Conservation (phyloP, 2,329 filamentous ascomycete genomes). For the Aspergillus sp. region DNA sequence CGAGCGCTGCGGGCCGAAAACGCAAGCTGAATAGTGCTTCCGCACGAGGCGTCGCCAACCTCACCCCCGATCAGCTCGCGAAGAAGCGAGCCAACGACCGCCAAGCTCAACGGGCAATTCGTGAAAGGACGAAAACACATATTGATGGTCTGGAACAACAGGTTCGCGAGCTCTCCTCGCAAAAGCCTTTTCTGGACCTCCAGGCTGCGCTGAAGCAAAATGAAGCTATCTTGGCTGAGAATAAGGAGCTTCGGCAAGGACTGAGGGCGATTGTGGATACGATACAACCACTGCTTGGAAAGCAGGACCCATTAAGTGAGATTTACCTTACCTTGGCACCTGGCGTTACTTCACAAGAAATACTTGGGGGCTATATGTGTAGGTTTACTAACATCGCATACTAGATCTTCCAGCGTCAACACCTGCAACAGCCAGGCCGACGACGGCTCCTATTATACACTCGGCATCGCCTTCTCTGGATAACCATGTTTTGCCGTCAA, state of each 20-base stretch:
- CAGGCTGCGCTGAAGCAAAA: conserved; percentile 74
- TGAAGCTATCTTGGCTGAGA: conserved; percentile 75
- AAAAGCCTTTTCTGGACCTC: conserved; percentile 81
- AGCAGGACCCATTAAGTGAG: conserved; percentile 47
- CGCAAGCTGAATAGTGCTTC: conserved; percentile 44
- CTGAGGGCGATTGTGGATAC: conserved; percentile 64
- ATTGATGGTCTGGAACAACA: conserved; percentile 72
- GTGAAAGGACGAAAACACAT: conserved; percentile 76
- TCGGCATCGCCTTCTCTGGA: conserved; percentile 30
- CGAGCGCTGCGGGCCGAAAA: conserved; percentile 35
- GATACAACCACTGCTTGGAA: conserved; percentile 44
- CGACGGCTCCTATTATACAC: conserved; percentile 17
- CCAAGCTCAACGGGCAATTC: conserved; percentile 81
- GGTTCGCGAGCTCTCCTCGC: conserved; percentile 73
- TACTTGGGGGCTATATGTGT: neutral
- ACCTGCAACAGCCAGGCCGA: conserved; percentile 16
- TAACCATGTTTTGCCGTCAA: conserved; percentile 23
- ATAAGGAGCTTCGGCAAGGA: conserved; percentile 71
- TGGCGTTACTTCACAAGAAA: neutral
- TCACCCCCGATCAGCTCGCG: conserved; percentile 83
- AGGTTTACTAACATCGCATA: neutral
- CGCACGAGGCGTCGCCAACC: conserved; percentile 76
- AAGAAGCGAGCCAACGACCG: conserved; percentile 91
- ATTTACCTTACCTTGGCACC: neutral
- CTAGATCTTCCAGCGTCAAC: conserved; percentile 17